These are phyloP conservation scores for Ascochyta clinopodiicola DNA, from an alignment of 2,329 filamentous ascomycete genomes.

Conservation along the genomic window DNA sequence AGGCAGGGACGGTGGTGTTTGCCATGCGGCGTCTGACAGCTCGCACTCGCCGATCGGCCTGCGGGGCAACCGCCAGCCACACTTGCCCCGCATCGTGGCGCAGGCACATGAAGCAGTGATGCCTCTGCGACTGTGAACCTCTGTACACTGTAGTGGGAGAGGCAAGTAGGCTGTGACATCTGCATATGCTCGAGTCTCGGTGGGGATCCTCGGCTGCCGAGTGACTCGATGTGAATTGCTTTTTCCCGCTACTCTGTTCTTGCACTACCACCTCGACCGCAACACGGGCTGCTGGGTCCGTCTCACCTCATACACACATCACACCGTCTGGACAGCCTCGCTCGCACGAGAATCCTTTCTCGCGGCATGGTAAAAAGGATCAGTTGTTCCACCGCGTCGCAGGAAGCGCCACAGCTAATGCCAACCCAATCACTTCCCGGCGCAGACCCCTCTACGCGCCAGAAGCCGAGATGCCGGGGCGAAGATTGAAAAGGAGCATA, in stretches of 20 bases:
- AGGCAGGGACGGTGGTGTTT: conserved; percentile 14
- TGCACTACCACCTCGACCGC: conserved; percentile 8
- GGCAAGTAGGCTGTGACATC: not conserved
- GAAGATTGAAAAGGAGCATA: conserved; percentile 9
- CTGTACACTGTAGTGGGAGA: not conserved
- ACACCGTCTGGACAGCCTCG: conserved; percentile 12
- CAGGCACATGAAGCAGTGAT: not conserved
- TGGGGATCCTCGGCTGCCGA: not conserved
- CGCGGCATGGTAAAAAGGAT: conserved; percentile 3
- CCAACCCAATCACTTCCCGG: conserved; percentile 15
- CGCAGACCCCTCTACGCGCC: conserved; percentile 6
- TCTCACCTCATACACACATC: conserved; percentile 15
- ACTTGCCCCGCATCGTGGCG: conserved; percentile 15
- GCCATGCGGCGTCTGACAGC: conserved; percentile 19
- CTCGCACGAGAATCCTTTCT: conserved; percentile 6
- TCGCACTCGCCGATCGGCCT: conserved; percentile 17
- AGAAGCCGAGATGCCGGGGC: conserved; percentile 3
- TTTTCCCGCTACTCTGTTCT: conserved; percentile 8
- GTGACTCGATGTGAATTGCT: conserved; percentile 2
- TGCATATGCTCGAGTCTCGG: not conserved
- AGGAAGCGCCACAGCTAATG: conserved; percentile 6
- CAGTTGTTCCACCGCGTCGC: conserved; percentile 3
- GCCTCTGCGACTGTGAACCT: not conserved
- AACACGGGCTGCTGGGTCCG: conserved; percentile 14
- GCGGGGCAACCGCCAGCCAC: conserved; percentile 23